Evolutionary conservation across 73 alveolate genomes (phyloP), one percentile per base, ranked within the genome.

Genomic region (Blepharisma japonicum): DNA sequence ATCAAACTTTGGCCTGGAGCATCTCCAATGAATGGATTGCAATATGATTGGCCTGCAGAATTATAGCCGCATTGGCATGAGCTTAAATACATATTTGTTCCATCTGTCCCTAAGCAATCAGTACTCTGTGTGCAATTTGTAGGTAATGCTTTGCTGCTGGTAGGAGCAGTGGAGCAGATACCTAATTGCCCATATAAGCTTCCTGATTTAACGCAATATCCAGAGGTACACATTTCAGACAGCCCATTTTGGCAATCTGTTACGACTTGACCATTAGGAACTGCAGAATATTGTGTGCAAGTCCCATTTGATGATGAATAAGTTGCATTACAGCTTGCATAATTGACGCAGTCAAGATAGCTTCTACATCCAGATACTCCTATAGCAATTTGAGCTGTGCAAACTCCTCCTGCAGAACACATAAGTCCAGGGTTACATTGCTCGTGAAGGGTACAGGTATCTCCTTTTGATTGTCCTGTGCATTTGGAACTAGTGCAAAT

Each of bases 1-100:
- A 61, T 14, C 39, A 61, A 61, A 61, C 47, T 39, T 8, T 14
- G 47, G 11, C 74, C 74, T 14, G 74, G 74, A 61, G 74, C 50
- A 39, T 61, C 74, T 61, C 74, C 74, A 1, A 61, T 8, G 47
- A 61, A 61, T 61, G 74, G 74, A 8, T 61, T n/a, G 46, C 74
- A 61, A 61, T 61, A 61, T n/a, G 47, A 14, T 14, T 61, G 14
- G 38, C 74, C 74, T n/a, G n/a, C 47, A 20, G 38, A 9, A 25
- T 61, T 61, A 61, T 61, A 61, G 47, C 74, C 74, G 23, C 74
- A 61, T 14, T n/a, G 14, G 46, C 74, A 61, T 25, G 46, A 2
- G 38, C 74, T 25, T 14, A 39, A 14, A 5, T 14, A 61, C 39
- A 25, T 25, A 61, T 25, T 25, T 14, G 14, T 14, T 14, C 47